phyloP scores from a whole-genome alignment of 768 basidiomycete genomes.

The Pleurotus giganteus region DNA sequence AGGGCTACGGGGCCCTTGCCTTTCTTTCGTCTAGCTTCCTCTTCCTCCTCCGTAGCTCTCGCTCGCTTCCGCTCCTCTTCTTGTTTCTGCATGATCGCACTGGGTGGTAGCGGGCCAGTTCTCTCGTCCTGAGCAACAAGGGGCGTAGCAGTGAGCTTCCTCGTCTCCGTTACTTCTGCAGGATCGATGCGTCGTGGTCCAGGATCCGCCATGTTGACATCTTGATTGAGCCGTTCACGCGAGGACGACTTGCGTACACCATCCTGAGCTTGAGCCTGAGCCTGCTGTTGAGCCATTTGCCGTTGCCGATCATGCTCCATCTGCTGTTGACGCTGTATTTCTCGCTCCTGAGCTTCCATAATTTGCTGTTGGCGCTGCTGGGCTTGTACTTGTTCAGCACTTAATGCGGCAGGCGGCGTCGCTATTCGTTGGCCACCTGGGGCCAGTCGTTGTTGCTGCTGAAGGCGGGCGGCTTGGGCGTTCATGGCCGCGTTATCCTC shows the following conservation, averaged over 20 bases:
- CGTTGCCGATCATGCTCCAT: slow-evolving; percentile 26
- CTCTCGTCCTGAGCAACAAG: slow-evolving; percentile 63
- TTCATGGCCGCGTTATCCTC: slow-evolving; percentile 65
- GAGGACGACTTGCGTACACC: slow-evolving; percentile 43
- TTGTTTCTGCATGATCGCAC: slow-evolving; percentile 40
- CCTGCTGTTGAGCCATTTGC: slow-evolving; percentile 11
- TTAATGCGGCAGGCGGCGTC: slow-evolving; percentile 3
- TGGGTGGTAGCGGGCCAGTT: slow-evolving; percentile 30
- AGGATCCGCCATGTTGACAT: slow-evolving; percentile 12
- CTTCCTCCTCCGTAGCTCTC: slow-evolving; percentile 43
- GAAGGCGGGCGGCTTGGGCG: slow-evolving; percentile 18
- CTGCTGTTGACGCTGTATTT: slow-evolving; percentile 29
- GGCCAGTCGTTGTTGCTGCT: slow-evolving; percentile 26
- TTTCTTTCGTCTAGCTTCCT: slow-evolving; percentile 40
- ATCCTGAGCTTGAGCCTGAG: slow-evolving; percentile 18
- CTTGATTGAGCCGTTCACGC: slow-evolving; percentile 39
- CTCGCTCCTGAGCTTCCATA: slow-evolving; percentile 29
- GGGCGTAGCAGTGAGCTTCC: slow-evolving; percentile 77
- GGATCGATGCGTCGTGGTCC: slow-evolving; percentile 53
- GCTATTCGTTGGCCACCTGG: not conserved
- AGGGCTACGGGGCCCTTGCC: slow-evolving; percentile 50
- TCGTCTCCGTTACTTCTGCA: slow-evolving; percentile 68
- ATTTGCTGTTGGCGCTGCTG: slow-evolving; percentile 31
- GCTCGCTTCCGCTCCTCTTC: slow-evolving; percentile 54
- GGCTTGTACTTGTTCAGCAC: slow-evolving; percentile 18